Evolutionary conservation across 345 rosid species (phyloP), one percentile per base, ranked within the genome.

Genomic region (Salix koriyanagi): DNA sequence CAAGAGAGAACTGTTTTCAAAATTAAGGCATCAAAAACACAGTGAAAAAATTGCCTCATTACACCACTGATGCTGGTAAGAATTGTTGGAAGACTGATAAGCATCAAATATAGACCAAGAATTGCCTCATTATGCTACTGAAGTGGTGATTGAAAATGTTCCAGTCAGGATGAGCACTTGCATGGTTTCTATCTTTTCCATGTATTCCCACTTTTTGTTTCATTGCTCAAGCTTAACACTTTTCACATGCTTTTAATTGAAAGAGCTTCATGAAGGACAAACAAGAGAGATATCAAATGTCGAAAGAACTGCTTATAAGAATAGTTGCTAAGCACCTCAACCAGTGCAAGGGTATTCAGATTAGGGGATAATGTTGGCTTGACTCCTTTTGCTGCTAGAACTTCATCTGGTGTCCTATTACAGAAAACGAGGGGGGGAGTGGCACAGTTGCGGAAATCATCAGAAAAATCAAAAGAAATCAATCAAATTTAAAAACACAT

Each of bases 301-400:
- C 23, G 26, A 67, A 66, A 48, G 23, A 66, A 48, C 54, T 8
- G 16, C 41, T 50, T 48, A 26, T 68, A 68, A 76, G 68, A 25
- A 68, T n/a, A 60, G 32, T 50, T 60, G 32, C 46, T 65, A 77
- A 73, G 71, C 72, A 94, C 98, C 97, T 94, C 97, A 60, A 94
- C 89, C 73, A 92, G 71, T 25, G 97, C 97, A 72, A 92, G 97
- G 69, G 97, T 92, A 75, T 92, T 88, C 46, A 94, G 87, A 87
- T 94, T 94, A 68, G 98, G 96, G 77, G 98, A 94, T 76, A 94
- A 84, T 16, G 95, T 88, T 73, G 97, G 98, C 81, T 94, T 92
- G 79, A 94, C 97, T 69, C 98, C 98, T 91, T 88, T 92, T 75
- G 98, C 97, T 69, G 97, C 97, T 80, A 94, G 77, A 84, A 94